phyloP scores from a whole-genome alignment of 495 filamentous ascomycete genomes.

The Hyaloscypha finlandica region DNA sequence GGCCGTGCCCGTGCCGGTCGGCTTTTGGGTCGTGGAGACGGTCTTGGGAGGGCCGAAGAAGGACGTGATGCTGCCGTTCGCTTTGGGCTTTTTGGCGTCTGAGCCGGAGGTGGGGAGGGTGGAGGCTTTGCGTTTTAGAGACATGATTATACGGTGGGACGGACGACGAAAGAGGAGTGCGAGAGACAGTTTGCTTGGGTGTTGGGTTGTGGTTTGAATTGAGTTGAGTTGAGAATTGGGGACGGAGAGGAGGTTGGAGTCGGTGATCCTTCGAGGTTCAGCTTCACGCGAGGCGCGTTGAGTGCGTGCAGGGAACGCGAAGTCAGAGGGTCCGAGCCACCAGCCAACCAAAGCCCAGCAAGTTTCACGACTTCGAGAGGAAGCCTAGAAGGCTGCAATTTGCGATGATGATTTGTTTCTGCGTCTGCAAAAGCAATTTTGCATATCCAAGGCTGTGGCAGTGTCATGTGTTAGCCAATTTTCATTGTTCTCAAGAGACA shows the following conservation, averaged over 20 bases:
- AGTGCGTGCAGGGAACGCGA: conserved; percentile 23
- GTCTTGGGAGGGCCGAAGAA: conserved; percentile 52
- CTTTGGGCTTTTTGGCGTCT: conserved; percentile 72
- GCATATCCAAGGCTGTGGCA: not conserved
- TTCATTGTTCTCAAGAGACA: too few species aligned
- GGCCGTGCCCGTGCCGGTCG: conserved; percentile 30
- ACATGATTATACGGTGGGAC: conserved; percentile 38
- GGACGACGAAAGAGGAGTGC: conserved; percentile 14
- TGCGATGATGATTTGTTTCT: too few species aligned
- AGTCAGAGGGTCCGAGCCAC: conserved; percentile 21
- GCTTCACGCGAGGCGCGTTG: conserved; percentile 16
- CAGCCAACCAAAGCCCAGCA: not conserved
- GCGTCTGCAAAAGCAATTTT: too few species aligned
- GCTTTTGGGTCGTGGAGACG: conserved; percentile 33
- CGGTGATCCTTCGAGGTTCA: not conserved
- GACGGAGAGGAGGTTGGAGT: conserved; percentile 9
- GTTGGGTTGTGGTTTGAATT: conserved; percentile 1
- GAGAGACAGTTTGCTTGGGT: conserved; percentile 24
- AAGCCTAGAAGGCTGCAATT: not conserved
- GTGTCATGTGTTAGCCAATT: not conserved
- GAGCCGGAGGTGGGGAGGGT: conserved; percentile 39
- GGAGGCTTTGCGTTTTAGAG: conserved; percentile 69
- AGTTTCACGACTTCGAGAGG: not conserved
- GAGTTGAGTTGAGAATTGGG: not conserved
- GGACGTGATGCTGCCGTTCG: conserved; percentile 53